Base-by-base conservation (phyloP, 2,329 filamentous ascomycete species). In the Aspergillus eucalypticola region DNA sequence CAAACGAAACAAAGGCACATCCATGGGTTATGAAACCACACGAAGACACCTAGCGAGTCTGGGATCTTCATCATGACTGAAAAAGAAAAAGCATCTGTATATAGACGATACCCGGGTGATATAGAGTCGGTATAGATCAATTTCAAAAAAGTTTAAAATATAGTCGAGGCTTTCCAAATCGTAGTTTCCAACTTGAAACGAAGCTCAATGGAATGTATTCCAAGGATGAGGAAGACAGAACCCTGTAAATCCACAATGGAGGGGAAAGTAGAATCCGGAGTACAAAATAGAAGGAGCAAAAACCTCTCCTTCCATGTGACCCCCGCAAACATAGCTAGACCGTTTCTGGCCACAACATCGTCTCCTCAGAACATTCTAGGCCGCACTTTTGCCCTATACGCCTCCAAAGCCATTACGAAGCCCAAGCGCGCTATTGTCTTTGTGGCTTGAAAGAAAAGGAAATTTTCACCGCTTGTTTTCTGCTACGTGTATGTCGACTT, bases 61-160 rank as follows among this genome's bases (percentile, higher is more conserved):
- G 23, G 27, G 41, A 29, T 53, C 21, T 44, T 54, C 42, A 56
- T 29, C 42, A 56, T 29, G 19, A 46, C 29, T 49, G 4, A 5
- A 56, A 41, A 50, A 29, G 25, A 15, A 39, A 8, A 32, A 49
- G 19, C 32, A 53, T 27, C 25, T 61, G 56, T 61, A 61, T 42
- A 61, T 59, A 59, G 51, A 58, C 19, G 59, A 61, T 56, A 61
- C 59, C 59, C 50, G 25, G 25, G 23, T 39, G 46, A 39, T 32
- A 27, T 52, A 51, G 55, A 54, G 54, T 46, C 25, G 42, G 29
- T 48, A 56, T 48, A 32, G 41, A 32, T 17, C 6, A 56, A 56
- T 35, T 11, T 13, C 10, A 41, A 49, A 49, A 60, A 60, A 60
- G 21, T 46, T 41, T 23, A 44, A 35, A 35, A 54, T 58, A 60